These are phyloP conservation scores for Chlorella sp. DNA, from an alignment of 139 green algal species.

Conservation along the genomic window DNA sequence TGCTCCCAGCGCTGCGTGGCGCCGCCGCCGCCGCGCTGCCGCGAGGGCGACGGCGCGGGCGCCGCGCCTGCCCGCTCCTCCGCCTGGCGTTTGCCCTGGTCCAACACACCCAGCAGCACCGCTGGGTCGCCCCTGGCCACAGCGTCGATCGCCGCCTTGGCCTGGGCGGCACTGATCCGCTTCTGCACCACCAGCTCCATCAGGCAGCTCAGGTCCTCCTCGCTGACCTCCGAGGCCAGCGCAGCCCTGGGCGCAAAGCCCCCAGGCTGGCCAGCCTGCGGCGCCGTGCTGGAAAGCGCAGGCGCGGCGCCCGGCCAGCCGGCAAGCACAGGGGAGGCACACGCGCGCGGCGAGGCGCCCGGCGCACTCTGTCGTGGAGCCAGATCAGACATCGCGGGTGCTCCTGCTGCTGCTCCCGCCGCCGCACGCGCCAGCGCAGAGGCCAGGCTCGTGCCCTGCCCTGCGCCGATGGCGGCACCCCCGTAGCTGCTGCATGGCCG, in stretches of 20 bases:
- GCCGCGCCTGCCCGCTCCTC: not conserved
- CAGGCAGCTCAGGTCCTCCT: conserved; percentile 11
- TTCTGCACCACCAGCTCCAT: conserved; percentile 12
- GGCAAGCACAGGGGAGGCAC: no score
- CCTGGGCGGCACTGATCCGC: conserved; percentile 8
- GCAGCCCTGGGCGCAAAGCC: not conserved
- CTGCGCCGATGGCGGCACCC: no score
- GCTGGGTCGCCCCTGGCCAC: conserved; percentile 3
- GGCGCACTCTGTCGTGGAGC: no score
- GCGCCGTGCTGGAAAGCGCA: not conserved
- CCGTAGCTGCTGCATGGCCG: no score
- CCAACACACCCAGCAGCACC: conserved; percentile 9
- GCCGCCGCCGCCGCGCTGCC: not conserved
- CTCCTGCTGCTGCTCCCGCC: no score
- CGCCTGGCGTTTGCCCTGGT: not conserved
- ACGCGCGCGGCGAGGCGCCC: no score
- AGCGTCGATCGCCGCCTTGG: conserved; percentile 17
- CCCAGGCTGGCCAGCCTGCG: no score
- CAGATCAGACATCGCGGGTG: no score
- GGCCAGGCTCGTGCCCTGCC: no score
- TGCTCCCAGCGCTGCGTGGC: not conserved
- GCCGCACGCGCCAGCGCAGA: no score
- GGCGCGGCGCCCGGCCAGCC: no score
- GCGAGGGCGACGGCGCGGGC: not conserved
- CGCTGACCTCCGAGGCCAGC: not conserved